Conservation (phyloP, 495 filamentous ascomycete genomes). For the Amphirosellinia nigrospora region DNA sequence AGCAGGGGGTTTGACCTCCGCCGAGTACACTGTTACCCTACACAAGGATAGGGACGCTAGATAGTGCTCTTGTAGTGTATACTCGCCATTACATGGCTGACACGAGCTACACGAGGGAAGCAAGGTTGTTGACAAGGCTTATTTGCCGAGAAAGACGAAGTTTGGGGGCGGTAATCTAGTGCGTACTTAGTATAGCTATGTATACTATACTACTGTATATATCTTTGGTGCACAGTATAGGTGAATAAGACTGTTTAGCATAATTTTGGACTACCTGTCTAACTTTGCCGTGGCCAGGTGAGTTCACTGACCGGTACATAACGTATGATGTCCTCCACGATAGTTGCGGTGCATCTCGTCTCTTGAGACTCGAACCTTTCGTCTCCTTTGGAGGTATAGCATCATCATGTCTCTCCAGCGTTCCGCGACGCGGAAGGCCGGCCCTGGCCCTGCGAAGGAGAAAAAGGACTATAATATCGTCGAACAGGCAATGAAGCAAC, state of each 20-base stretch:
- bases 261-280: not conserved
- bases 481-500: conserved; percentile 39
- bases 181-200: not conserved
- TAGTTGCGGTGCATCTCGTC: not conserved
- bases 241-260: conserved; percentile 4
- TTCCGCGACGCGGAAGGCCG: conserved; percentile 36
- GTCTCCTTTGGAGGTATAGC: not conserved
- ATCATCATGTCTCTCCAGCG: conserved; percentile 39
- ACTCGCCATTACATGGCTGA: not conserved
- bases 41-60: not conserved
- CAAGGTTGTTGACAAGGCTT: conserved; percentile 2
- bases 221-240: not conserved
- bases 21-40: conserved; percentile 1
- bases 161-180: conserved; percentile 12
- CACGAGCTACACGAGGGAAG: not conserved
- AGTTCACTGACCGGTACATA: conserved; percentile 14
- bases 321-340: conserved; percentile 17
- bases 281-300: not conserved
- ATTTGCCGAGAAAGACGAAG: not conserved
- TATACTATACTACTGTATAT: conserved; percentile 8
- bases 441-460: conserved; percentile 34
- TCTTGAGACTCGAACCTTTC: not conserved
- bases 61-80: not conserved
- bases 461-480: conserved; percentile 40
- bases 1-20: not conserved